Base-by-base conservation (phyloP, 1,284 basidiomycete species). In the Melampsora americana region DNA sequence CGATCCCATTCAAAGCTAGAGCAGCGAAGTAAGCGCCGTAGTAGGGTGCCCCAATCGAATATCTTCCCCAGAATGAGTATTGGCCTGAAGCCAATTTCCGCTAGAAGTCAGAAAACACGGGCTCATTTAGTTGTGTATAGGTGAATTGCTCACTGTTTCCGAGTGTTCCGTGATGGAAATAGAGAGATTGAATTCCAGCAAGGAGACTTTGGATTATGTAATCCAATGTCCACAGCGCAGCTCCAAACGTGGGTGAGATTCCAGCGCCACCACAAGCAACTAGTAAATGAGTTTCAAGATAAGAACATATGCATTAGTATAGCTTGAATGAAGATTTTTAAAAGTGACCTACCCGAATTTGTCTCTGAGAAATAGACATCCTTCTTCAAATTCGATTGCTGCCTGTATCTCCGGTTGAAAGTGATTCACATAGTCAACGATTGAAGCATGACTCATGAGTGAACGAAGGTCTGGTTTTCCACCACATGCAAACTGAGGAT, bases 191-290 rank as follows among this genome's bases (percentile, higher is more conserved):
- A 11, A 84, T 82, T 16, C 84, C 84, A 61, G 83, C 83, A 48
- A 85, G 78, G 1, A 84, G 83, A 35, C 82, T 83, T 78, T 85
- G 85, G 12, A 86, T 80, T n/a, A 84, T 83, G 73, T 85, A 86
- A 79, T 86, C 85, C 39, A 85, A 80, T 64, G 86, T 83, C 85
- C 85, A 86, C 1, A 86, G 79, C 1, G 81, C 85, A 0, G 85
- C 85, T 14, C 85, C 85, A 77, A 85, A 85, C 0, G 84, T 85
- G 0, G 84, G 84, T 71, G 84, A 85, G 75, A 85, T 85, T 0
- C 84, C 85, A 23, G 84, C 85, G 9, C 85, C 85, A 5, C 85
- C 85, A 75, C 85, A 85, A 2, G 85, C 85, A 7, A 85, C 85
- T 84, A 28, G 12, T 23, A 32, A 9, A 23, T 16, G 26, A 42